Percentiles rank a stretch among this genome's conserved stretches.
phyloP scores from a whole-genome alignment of 2,329 filamentous ascomycete genomes.

The Fusarium sp. region DNA sequence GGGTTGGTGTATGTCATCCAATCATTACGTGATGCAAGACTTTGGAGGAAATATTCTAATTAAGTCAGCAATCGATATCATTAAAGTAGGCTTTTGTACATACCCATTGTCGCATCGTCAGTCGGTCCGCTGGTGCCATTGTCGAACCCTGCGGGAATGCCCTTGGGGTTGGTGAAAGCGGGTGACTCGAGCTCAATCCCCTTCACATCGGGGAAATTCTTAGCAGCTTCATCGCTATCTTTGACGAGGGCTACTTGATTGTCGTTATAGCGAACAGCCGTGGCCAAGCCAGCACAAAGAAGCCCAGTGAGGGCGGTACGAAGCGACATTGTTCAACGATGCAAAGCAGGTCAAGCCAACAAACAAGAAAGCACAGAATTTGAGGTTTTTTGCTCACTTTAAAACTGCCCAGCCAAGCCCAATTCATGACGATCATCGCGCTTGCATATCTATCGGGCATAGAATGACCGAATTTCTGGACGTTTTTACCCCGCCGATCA shows the following conservation, averaged over 20 bases:
- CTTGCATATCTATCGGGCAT: neutral
- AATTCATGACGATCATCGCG: neutral
- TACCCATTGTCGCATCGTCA: constrained; percentile 31
- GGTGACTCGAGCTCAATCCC: constrained; percentile 45
- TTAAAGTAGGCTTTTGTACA: accelerated
- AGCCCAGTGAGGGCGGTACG: constrained; percentile 23
- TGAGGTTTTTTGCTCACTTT: constrained; percentile 9
- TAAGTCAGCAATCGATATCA: neutral
- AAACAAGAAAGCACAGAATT: neutral
- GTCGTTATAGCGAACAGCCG: constrained; percentile 44
- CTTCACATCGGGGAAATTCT: constrained; percentile 41
- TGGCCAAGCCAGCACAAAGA: constrained; percentile 33
- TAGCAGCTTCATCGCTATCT: constrained; percentile 42
- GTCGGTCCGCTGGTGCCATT: constrained; percentile 50
- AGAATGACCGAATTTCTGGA: neutral
- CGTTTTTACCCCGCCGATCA: constrained; percentile 21
- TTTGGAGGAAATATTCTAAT: constrained; percentile 40
- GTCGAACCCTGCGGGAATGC: constrained; percentile 42
- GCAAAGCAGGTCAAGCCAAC: neutral
- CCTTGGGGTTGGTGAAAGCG: constrained; percentile 41
- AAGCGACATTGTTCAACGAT: constrained; percentile 17
- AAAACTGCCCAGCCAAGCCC: constrained; percentile 2
- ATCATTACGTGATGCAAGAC: constrained; percentile 37
- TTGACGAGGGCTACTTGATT: constrained; percentile 45
- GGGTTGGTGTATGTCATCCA: constrained; percentile 45